A percentile compares a stretch with the other conserved stretches of the same genome.
Conservation (phyloP, 306 rosid genomes). For the Heteromeles arbutifolia region DNA sequence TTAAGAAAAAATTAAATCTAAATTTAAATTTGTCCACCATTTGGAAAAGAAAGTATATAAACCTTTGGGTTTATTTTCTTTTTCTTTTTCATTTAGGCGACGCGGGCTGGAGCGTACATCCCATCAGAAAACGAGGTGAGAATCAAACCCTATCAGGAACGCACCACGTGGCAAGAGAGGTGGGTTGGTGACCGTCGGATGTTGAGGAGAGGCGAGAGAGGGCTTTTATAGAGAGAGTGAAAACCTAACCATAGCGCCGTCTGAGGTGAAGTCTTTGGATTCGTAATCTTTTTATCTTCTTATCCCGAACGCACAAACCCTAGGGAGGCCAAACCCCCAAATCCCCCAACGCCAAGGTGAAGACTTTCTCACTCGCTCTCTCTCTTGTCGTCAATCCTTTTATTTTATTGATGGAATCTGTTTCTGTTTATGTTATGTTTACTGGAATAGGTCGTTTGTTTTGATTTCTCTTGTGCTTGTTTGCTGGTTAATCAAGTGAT, state of each 20-base stretch:
- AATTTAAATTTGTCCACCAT: neutral
- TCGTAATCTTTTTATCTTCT: neutral
- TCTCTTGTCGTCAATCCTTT: neutral
- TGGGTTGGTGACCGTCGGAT: conserved; percentile 14
- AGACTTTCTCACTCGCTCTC: neutral
- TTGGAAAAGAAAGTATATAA: no score
- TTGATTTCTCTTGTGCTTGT: neutral
- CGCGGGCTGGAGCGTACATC: neutral
- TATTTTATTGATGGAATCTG: neutral
- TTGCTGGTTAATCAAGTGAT: neutral
- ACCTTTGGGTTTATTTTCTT: no score
- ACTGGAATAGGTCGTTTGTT: neutral
- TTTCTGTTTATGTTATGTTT: neutral
- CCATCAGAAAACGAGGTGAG: neutral
- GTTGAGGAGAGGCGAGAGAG: neutral
- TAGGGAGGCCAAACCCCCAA: neutral
- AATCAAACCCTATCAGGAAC: neutral
- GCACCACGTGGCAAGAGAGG: neutral
- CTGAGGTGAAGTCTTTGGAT: neutral
- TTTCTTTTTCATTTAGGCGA: neutral
- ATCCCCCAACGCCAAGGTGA: neutral
- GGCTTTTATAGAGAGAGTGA: conserved; percentile 4
- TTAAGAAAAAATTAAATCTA: no score
- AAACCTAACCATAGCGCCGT: conserved; percentile 15
- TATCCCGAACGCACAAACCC: conserved; percentile 2